Percentiles rank a stretch among this genome's conserved stretches.
Conservation (phyloP, 345 rosid species). For the Erodium maritimum region DNA sequence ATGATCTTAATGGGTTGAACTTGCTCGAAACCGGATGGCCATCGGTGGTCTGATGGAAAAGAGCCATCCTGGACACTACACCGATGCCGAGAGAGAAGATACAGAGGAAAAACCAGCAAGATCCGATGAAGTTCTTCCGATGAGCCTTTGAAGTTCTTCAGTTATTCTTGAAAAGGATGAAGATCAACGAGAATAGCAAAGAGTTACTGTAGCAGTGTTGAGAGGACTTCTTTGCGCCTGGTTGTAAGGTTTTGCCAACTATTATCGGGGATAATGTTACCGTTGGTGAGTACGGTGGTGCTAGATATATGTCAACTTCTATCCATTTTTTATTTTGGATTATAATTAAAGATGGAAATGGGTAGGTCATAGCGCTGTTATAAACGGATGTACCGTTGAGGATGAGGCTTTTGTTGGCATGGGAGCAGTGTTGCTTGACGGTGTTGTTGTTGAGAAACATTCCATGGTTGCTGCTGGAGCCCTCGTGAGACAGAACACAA, state of each 20-base stretch:
- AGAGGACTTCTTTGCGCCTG: too few relatives aligned
- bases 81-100: too few relatives aligned
- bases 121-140: too few relatives aligned
- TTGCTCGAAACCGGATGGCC: too few relatives aligned
- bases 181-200: too few relatives aligned
- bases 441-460: conserved; percentile 79
- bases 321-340: neutral
- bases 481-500: conserved; percentile 85
- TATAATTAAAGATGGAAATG: conserved; percentile 14
- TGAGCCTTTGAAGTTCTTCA: too few relatives aligned
- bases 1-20: too few relatives aligned
- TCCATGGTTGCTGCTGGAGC: conserved; percentile 96
- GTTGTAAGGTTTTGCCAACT: conserved; percentile 82
- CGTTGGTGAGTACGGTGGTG: conserved; percentile 43
- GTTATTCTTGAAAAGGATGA: too few relatives aligned
- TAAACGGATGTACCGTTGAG: conserved; percentile 93
- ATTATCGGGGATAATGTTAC: conserved; percentile 85
- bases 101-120: too few relatives aligned
- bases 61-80: too few relatives aligned
- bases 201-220: too few relatives aligned
- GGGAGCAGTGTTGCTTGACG: conserved; percentile 93
- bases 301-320: neutral
- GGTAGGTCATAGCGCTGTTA: conserved; percentile 88
- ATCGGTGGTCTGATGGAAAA: too few relatives aligned
- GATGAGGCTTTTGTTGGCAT: conserved; percentile 89